Conservation (phyloP, 805 yeast species). For the Sporopachydermia lactativora region DNA sequence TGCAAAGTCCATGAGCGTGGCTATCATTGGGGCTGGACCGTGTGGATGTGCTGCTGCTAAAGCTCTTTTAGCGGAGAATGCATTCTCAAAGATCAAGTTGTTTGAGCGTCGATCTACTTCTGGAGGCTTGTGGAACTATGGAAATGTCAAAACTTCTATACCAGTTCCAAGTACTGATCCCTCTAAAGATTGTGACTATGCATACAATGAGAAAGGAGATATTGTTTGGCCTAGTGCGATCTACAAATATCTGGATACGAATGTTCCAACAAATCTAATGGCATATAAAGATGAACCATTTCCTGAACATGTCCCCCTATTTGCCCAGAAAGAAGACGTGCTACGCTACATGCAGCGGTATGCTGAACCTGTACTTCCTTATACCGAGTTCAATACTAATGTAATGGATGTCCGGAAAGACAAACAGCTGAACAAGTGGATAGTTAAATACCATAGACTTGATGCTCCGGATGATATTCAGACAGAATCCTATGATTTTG, state of each 20-base stretch:
- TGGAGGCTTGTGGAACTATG: conserved; percentile 79
- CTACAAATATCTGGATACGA: conserved; percentile 56
- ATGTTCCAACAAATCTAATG: conserved; percentile 54
- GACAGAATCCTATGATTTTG: conserved; percentile 39
- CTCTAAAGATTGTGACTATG: conserved; percentile 9
- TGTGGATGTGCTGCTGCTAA: conserved; percentile 53
- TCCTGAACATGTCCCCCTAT: conserved; percentile 30
- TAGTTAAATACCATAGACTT: conserved; percentile 24
- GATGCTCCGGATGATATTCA: conserved; percentile 13
- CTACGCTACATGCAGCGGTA: conserved; percentile 45
- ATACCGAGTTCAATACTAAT: conserved; percentile 31
- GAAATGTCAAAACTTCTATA: conserved; percentile 18
- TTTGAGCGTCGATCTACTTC: conserved; percentile 42
- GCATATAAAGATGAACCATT: conserved; percentile 42
- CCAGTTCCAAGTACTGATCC: conserved; percentile 23
- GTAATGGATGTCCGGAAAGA: conserved; percentile 28
- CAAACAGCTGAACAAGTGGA: conserved; percentile 25
- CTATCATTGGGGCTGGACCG: conserved; percentile 66
- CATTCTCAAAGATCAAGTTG: conserved; percentile 33
- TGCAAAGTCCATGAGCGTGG: conserved; percentile 3
- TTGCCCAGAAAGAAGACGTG: conserved; percentile 50
- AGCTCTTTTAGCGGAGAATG: conserved; percentile 40
- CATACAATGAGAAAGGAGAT: conserved; percentile 7
- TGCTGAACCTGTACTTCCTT: conserved; percentile 26
- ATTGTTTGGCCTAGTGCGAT: conserved; percentile 37